Evolutionary conservation across 75 land plant genomes (phyloP).

Genomic region (Azolla pinnata): DNA sequence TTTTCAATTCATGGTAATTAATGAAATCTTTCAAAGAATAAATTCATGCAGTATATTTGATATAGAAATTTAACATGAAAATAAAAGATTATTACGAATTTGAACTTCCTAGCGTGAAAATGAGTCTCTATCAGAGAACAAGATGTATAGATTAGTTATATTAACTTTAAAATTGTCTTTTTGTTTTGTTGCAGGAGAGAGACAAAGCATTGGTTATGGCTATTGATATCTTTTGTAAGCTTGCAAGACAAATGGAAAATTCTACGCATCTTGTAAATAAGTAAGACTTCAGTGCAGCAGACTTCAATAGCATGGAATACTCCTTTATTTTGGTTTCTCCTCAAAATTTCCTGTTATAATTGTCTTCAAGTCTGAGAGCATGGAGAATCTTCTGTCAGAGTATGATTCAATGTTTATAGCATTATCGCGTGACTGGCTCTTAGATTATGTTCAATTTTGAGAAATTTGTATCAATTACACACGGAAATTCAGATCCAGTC

Average conservation of each 20-base stretch:
- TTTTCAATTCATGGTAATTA: no score
- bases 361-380: not conserved
- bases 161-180: slow-evolving; percentile 1
- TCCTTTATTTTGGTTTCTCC: not conserved
- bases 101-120: not conserved
- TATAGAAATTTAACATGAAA: no score
- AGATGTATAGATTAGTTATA: not conserved
- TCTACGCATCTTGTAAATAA: slow-evolving; percentile 62
- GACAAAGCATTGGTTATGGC: slow-evolving; percentile 82
- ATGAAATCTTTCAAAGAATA: no score
- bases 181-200: slow-evolving; percentile 62
- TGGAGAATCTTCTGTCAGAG: no score
- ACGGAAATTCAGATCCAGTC: no score
- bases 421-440: no score
- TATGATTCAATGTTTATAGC: no score
- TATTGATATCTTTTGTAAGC: slow-evolving; percentile 80
- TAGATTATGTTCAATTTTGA: no score
- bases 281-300: slow-evolving; percentile 28
- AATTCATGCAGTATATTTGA: no score
- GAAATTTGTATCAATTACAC: no score
- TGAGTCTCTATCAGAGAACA: not conserved
- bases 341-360: not conserved
- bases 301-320: not conserved
- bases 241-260: slow-evolving; percentile 61
- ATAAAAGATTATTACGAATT: not conserved